These are phyloP conservation scores for Phlebiopsis flavidoalba DNA, from an alignment of 768 basidiomycete species.

Conservation along the genomic window DNA sequence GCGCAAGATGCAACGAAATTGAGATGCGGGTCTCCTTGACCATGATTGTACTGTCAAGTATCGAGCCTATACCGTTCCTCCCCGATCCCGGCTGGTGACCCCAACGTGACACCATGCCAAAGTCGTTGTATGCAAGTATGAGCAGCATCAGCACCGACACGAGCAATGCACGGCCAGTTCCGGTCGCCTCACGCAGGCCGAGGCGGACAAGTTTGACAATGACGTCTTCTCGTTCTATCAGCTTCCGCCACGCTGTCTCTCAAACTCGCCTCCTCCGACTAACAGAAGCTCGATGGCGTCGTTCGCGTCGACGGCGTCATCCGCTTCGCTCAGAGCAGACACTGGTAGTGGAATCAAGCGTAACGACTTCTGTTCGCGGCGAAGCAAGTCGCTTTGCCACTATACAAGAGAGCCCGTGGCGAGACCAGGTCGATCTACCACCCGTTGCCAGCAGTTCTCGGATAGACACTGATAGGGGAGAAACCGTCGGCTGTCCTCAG, in stretches of 20 bases:
- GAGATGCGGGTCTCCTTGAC: conserved; percentile 88
- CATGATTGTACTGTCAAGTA: conserved; percentile 87
- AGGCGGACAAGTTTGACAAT: conserved; percentile 71
- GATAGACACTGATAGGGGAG: background rate
- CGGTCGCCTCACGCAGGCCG: conserved; percentile 29
- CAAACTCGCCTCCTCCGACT: conserved; percentile 18
- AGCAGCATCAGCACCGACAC: conserved; percentile 16
- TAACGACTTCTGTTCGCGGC: conserved; percentile 30
- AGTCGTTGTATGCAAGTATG: conserved; percentile 1
- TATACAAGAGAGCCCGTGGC: conserved; percentile 67
- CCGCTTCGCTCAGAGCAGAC: background rate
- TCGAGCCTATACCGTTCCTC: conserved; percentile 81
- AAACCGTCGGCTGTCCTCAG: background rate
- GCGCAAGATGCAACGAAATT: conserved; percentile 97
- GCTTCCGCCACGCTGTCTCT: conserved; percentile 22
- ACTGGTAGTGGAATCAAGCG: conserved; percentile 24
- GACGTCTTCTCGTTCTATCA: conserved; percentile 56
- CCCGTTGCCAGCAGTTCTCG: background rate
- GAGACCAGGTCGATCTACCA: conserved; percentile 13
- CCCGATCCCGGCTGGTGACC: conserved; percentile 36
- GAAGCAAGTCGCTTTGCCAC: conserved; percentile 45
- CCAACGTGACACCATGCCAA: conserved; percentile 11
- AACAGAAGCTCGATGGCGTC: conserved; percentile 38
- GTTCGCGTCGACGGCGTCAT: conserved; percentile 8
- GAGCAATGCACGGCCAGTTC: background rate